phyloP scores from a whole-genome alignment of 2,329 filamentous ascomycete genomes.

The Scortechinia acanthostroma region DNA sequence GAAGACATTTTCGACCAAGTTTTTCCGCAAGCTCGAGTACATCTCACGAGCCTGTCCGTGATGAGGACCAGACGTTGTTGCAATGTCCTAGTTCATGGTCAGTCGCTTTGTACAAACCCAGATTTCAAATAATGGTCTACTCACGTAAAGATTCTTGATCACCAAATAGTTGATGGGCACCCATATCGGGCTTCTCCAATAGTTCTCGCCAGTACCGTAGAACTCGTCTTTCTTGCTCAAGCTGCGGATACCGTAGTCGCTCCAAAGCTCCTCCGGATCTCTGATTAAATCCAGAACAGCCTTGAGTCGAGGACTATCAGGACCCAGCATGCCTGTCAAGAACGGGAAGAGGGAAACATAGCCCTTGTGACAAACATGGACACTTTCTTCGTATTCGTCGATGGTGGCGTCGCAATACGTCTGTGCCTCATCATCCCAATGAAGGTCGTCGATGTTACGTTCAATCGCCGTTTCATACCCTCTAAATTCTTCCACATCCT shows the following conservation, averaged over 20 bases:
- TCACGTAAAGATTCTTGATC: slow-evolving; percentile 69
- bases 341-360: slow-evolving; percentile 94
- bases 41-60: slow-evolving; percentile 62
- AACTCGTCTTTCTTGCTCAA: slow-evolving; percentile 75
- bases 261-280: slow-evolving; percentile 84
- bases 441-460: slow-evolving; percentile 82
- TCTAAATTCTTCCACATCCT: slow-evolving; percentile 69
- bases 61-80: slow-evolving; percentile 60
- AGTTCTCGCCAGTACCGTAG: slow-evolving; percentile 90
- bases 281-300: slow-evolving; percentile 71
- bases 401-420: slow-evolving; percentile 93
- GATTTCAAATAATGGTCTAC: slow-evolving; percentile 21
- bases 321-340: slow-evolving; percentile 70
- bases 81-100: slow-evolving; percentile 45
- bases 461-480: slow-evolving; percentile 71
- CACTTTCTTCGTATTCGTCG: slow-evolving; percentile 86
- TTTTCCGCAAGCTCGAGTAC: slow-evolving; percentile 72
- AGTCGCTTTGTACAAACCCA: slow-evolving; percentile 4
- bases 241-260: slow-evolving; percentile 78
- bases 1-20: slow-evolving; percentile 83
- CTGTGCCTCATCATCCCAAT: slow-evolving; percentile 77
- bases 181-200: slow-evolving; percentile 93
- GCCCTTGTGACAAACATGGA: slow-evolving; percentile 88
- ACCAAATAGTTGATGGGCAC: slow-evolving; percentile 93
- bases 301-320: slow-evolving; percentile 69